These are phyloP conservation scores for Tieghemiomyces parasiticus DNA, from an alignment of 192 early-diverging fungal species.

Conservation along the genomic window DNA sequence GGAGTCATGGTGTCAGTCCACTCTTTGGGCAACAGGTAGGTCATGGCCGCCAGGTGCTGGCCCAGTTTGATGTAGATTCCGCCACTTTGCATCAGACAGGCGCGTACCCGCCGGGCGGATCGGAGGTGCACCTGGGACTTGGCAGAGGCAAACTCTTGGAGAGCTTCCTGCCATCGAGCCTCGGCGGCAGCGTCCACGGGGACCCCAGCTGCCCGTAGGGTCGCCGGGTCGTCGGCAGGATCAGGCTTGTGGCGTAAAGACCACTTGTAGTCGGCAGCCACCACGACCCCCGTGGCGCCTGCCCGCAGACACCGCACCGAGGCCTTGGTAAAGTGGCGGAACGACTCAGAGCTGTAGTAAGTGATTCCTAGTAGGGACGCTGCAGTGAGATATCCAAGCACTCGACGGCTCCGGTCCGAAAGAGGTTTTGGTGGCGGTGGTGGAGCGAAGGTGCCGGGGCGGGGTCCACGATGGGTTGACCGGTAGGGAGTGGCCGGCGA, in stretches of 20 bases:
- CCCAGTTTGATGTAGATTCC: constrained; percentile 87
- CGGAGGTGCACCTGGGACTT: constrained; percentile 45
- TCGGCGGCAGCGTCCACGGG: constrained; percentile 12
- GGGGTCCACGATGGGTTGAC: too few species aligned
- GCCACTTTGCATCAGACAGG: constrained; percentile 46
- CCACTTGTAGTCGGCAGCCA: constrained; percentile 42
- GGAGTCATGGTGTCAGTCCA: constrained; percentile 74
- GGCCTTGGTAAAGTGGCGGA: constrained; percentile 18
- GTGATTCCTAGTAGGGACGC: too few species aligned
- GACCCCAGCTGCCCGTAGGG: neutral
- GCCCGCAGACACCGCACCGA: constrained; percentile 25
- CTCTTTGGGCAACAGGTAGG: constrained; percentile 75
- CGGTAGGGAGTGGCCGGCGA: too few species aligned
- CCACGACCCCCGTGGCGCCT: constrained; percentile 19
- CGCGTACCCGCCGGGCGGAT: constrained; percentile 45
- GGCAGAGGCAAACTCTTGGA: constrained; percentile 18
- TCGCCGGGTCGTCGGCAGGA: neutral
- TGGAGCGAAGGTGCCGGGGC: too few species aligned
- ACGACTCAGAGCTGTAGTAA: constrained; percentile 21
- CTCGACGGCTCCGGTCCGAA: too few species aligned
- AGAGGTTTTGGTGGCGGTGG: too few species aligned
- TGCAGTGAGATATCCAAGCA: too few species aligned
- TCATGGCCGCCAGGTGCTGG: constrained; percentile 69
- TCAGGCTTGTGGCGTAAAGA: constrained; percentile 15
- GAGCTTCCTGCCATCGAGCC: constrained; percentile 7